Conservation (phyloP, 2,329 filamentous ascomycete genomes). For the Fusarium avenaceum region DNA sequence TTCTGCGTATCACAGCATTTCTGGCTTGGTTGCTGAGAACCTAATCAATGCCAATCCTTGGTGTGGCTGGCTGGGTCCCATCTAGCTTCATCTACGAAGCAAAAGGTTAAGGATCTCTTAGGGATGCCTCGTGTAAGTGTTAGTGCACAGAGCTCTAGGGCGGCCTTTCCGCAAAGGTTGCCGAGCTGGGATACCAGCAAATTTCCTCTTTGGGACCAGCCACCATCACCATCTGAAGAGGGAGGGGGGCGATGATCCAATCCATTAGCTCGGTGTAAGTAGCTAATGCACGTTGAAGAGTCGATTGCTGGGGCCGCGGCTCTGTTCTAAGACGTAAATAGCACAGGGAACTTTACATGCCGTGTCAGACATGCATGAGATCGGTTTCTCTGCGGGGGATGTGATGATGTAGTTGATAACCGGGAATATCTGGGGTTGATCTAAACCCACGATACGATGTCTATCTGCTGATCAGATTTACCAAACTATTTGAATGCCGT, state of each 20-base stretch:
- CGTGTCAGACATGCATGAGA: slow-evolving; percentile 34
- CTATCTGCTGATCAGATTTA: background rate
- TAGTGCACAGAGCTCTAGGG: slow-evolving; percentile 8
- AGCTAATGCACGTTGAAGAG: slow-evolving; percentile 28
- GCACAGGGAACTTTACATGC: slow-evolving; percentile 14
- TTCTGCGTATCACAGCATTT: background rate
- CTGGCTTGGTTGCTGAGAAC: background rate
- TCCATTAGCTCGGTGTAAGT: background rate
- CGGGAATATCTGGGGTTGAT: background rate
- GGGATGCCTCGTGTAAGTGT: slow-evolving; percentile 14
- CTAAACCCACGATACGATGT: background rate
- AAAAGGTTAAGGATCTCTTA: background rate
- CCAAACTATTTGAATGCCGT: background rate
- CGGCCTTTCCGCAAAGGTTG: background rate
- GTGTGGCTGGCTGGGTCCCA: slow-evolving; percentile 1
- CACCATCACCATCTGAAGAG: slow-evolving; percentile 11
- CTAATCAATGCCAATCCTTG: slow-evolving; percentile 21
- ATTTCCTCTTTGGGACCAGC: slow-evolving; percentile 23
- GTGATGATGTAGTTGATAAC: slow-evolving; percentile 29
- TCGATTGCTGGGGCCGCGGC: background rate
- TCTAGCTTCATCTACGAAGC: background rate
- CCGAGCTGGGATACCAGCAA: slow-evolving; percentile 3
- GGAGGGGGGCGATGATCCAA: background rate
- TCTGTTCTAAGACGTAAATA: slow-evolving; percentile 15
- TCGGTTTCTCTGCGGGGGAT: slow-evolving; percentile 3